Conservation (phyloP, 345 rosid species). For the Pistacia integerrima region DNA sequence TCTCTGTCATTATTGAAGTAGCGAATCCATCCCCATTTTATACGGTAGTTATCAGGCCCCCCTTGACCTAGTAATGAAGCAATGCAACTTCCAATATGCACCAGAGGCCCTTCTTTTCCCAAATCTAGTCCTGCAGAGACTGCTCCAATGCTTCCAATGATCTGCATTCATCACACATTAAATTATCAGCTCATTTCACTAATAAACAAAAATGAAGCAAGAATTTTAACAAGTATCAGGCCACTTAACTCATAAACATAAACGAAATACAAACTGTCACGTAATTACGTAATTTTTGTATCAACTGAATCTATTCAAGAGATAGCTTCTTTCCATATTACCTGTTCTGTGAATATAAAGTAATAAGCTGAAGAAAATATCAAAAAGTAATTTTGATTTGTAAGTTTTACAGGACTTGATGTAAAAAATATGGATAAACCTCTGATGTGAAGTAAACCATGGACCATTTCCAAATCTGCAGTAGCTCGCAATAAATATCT, state of each 20-base stretch:
- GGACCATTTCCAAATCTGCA: slow-evolving; percentile 6
- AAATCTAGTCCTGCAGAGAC: slow-evolving; percentile 88
- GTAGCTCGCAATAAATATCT: background rate
- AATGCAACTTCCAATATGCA: slow-evolving; percentile 85
- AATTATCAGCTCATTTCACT: background rate
- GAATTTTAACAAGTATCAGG: background rate
- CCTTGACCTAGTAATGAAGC: slow-evolving; percentile 92
- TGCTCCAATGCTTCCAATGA: slow-evolving; percentile 88
- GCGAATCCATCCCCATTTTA: slow-evolving; percentile 89
- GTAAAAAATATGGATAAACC: background rate
- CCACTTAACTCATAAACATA: background rate
- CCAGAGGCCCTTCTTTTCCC: slow-evolving; percentile 94
- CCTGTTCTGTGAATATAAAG: background rate
- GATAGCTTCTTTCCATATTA: too few species aligned
- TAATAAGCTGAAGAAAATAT: slow-evolving; percentile 7
- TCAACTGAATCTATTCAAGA: too few species aligned
- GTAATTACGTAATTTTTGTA: too few species aligned
- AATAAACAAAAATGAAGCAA: background rate
- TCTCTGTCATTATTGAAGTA: slow-evolving; percentile 94
- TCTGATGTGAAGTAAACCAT: background rate
- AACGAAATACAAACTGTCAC: too few species aligned
- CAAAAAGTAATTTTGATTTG: background rate
- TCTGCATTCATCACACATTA: slow-evolving; percentile 36
- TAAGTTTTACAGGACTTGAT: background rate
- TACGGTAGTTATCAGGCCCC: slow-evolving; percentile 70